Percentiles rank a stretch among this genome's conserved stretches.
Evolutionary conservation across 768 basidiomycete species (phyloP).

Genomic region (Pulveroboletus frians): DNA sequence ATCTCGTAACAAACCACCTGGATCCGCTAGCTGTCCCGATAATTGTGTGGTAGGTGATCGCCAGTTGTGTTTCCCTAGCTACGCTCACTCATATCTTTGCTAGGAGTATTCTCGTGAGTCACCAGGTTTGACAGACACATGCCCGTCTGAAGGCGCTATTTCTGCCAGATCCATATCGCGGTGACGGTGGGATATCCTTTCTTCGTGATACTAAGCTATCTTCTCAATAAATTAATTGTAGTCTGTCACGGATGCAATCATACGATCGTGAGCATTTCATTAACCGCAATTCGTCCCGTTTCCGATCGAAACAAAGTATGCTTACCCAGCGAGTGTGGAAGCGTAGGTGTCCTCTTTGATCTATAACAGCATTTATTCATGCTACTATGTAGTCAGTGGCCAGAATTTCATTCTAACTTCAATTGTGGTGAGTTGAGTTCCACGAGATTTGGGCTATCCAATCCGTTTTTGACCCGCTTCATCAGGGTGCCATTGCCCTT

Average conservation of each 20-base stretch:
- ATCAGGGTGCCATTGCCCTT: slow-evolving; percentile 31
- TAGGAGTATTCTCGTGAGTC: slow-evolving; percentile 53
- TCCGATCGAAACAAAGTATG: slow-evolving; percentile 29
- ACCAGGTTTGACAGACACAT: not conserved
- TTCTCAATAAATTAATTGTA: slow-evolving; percentile 17
- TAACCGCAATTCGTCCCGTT: not conserved
- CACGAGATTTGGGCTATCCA: not conserved
- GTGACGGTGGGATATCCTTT: slow-evolving; percentile 41
- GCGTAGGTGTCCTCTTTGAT: slow-evolving; percentile 32
- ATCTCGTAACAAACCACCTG: slow-evolving; percentile 50
- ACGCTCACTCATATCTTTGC: not conserved
- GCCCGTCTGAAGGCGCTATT: not conserved
- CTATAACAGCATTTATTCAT: not conserved
- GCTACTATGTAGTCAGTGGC: slow-evolving; percentile 42
- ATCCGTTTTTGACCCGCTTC: slow-evolving; percentile 8
- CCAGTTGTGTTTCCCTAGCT: too few relatives aligned
- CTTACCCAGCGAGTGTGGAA: slow-evolving; percentile 46
- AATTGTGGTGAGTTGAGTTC: slow-evolving; percentile 39
- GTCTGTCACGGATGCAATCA: slow-evolving; percentile 45
- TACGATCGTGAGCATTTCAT: slow-evolving; percentile 32
- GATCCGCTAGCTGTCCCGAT: slow-evolving; percentile 38
- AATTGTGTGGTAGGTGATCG: slow-evolving; percentile 40
- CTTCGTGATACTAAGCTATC: not conserved
- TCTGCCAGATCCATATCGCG: slow-evolving; percentile 45
- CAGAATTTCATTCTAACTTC: slow-evolving; percentile 37